Evolutionary conservation across 1,284 basidiomycete species (phyloP).

Genomic region (Pseudozyma pruni): DNA sequence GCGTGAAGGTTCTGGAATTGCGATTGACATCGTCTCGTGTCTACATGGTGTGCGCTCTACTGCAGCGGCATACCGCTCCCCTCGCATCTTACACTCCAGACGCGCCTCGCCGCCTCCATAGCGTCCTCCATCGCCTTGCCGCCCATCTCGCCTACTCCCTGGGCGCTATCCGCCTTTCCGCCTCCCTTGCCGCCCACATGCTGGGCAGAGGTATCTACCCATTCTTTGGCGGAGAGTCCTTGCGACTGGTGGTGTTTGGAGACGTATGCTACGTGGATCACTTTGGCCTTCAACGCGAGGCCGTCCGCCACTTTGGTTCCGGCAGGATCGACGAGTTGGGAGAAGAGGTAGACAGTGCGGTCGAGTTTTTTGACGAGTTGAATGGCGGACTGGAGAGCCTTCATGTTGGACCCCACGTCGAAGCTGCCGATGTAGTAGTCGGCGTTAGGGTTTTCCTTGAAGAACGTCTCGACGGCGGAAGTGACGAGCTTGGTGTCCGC

Average conservation of each 20-base stretch:
- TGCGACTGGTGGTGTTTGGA: slow-evolving; percentile 69
- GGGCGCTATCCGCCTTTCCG: slow-evolving; percentile 63
- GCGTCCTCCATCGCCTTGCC: slow-evolving; percentile 59
- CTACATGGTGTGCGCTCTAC: no score
- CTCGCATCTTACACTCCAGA: slow-evolving; percentile 45
- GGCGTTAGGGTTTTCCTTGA: slow-evolving; percentile 80
- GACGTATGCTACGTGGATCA: slow-evolving; percentile 88
- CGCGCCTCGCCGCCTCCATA: slow-evolving; percentile 36
- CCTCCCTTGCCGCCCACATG: slow-evolving; percentile 63
- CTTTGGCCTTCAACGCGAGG: slow-evolving; percentile 73
- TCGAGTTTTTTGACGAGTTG: slow-evolving; percentile 79
- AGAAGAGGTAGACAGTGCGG: slow-evolving; percentile 90
- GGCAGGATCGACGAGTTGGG: slow-evolving; percentile 72
- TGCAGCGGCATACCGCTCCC: slow-evolving; percentile 32
- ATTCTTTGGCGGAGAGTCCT: slow-evolving; percentile 62
- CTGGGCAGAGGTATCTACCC: slow-evolving; percentile 56
- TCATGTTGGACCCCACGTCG: slow-evolving; percentile 69
- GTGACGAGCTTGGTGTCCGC: slow-evolving; percentile 84
- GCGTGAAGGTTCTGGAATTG: no score
- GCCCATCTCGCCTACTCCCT: slow-evolving; percentile 64
- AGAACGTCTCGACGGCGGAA: slow-evolving; percentile 76
- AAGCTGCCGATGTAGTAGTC: slow-evolving; percentile 78
- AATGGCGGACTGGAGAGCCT: slow-evolving; percentile 79
- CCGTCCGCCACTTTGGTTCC: slow-evolving; percentile 42
- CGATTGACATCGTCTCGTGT: no score